phyloP scores from a whole-genome alignment of 2,329 filamentous ascomycete species.

The Monilinia fructicola region DNA sequence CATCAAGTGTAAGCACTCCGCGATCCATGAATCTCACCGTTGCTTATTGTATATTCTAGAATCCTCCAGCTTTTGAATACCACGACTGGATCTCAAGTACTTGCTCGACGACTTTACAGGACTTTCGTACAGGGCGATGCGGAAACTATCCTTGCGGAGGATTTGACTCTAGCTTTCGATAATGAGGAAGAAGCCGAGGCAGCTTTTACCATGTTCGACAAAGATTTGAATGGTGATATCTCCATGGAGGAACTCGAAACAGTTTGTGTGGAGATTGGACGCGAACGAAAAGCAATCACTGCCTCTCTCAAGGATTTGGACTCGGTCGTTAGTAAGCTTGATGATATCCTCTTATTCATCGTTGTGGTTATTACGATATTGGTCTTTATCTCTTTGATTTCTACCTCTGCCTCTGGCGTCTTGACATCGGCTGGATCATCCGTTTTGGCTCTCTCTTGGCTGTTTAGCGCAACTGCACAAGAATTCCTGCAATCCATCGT shows the following conservation, averaged over 20 bases:
- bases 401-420: conserved; percentile 83
- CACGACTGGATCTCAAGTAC: conserved; percentile 72
- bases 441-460: conserved; percentile 87
- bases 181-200: conserved; percentile 83
- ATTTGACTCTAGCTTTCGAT: conserved; percentile 75
- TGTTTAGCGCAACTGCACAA: conserved; percentile 88
- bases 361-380: conserved; percentile 78
- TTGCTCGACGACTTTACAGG: conserved; percentile 85
- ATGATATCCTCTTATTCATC: conserved; percentile 85
- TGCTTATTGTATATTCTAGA: conserved; percentile 31
- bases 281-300: conserved; percentile 92
- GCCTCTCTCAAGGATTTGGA: conserved; percentile 94
- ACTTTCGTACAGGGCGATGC: conserved; percentile 75
- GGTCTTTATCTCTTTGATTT: conserved; percentile 86
- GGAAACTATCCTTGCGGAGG: conserved; percentile 75
- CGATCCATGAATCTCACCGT: background rate
- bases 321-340: conserved; percentile 86
- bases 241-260: conserved; percentile 92
- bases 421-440: conserved; percentile 86
- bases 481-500: conserved; percentile 93
- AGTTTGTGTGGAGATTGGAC: conserved; percentile 89
- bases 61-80: conserved; percentile 73
- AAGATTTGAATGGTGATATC: conserved; percentile 94
- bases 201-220: conserved; percentile 91
- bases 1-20: conserved; percentile 62